Evolutionary conservation across 257 asterid genomes (phyloP), one percentile per base, ranked within the genome.

Genomic region (Echium plantagineum): DNA sequence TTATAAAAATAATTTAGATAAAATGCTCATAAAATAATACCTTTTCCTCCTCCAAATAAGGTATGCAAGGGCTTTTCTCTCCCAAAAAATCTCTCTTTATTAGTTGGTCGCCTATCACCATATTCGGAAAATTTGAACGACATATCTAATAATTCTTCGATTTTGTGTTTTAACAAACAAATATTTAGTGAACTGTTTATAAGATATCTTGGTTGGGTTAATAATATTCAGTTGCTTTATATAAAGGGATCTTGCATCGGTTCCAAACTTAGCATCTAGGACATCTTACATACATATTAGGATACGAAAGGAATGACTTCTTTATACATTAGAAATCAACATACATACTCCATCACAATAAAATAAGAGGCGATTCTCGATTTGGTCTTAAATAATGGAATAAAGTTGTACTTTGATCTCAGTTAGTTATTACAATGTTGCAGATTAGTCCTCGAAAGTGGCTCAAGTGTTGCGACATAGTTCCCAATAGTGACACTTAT

Each of bases 21-120:
- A n/a, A n/a, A n/a, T n/a, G n/a, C n/a, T n/a, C n/a, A n/a, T n/a
- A n/a, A n/a, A n/a, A n/a, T n/a, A n/a, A n/a, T 57, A 82, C 95
- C 90, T 80, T 58, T 81, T 61, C 96, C 95, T 15, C 90, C 90
- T 58, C 96, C 95, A 54, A 87, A 78, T 66, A 81, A 21, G 28
- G 77, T 60, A 59, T 80, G 94, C 73, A 85, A 47, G 35, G 87
- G 65, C 66, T 67, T 90, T 30, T 76, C 74, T 22, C 72, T 81
- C 26, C 87, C 86, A 66, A 80, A 80, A 54, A 77, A 71, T 64
- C 81, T 74, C 64, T 47, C 65, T 0, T 78, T 76, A 62, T 66
- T 5, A 32, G 68, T 22, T 46, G 67, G 77, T 2, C 49, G 49
- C 17, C 47, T 71, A 26, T 76, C 93, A 38, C 79, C 93, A 22